Percentiles rank a stretch among this genome's conserved stretches.
Conservation (phyloP, 2,329 filamentous ascomycete species). For the Epichloe baconii region DNA sequence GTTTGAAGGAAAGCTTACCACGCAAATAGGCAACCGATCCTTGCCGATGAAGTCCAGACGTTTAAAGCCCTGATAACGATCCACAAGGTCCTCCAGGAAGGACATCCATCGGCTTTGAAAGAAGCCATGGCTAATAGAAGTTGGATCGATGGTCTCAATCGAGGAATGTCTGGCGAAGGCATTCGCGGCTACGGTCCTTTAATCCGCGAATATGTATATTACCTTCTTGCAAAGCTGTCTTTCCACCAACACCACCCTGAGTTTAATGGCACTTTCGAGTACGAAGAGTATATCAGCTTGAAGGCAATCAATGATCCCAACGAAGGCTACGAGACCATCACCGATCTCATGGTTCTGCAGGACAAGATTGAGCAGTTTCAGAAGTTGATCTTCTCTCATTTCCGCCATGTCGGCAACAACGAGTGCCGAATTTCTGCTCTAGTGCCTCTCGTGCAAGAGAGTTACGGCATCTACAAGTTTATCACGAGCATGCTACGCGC, state of each 20-base stretch:
- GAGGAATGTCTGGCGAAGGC: constrained; percentile 71
- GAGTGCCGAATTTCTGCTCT: constrained; percentile 92
- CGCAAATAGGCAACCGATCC: constrained; percentile 67
- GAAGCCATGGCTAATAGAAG: constrained; percentile 79
- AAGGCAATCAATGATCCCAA: constrained; percentile 98
- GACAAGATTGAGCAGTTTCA: constrained; percentile 98
- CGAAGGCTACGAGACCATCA: constrained; percentile 93
- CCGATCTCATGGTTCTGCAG: constrained; percentile 89
- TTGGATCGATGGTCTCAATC: constrained; percentile 87
- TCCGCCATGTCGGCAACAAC: constrained; percentile 81
- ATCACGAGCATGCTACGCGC: constrained; percentile 98
- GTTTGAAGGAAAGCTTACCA: background rate
- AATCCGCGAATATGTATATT: constrained; percentile 95
- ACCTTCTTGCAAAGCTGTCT: constrained; percentile 83
- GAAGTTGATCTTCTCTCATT: constrained; percentile 96
- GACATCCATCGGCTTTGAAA: constrained; percentile 73
- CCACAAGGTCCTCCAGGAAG: constrained; percentile 95
- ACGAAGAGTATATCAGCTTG: constrained; percentile 95
- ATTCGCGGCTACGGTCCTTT: constrained; percentile 81
- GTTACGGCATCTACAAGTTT: constrained; percentile 99
- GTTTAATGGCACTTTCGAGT: constrained; percentile 98
- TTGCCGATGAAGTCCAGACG: constrained; percentile 95
- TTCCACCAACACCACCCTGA: constrained; percentile 96
- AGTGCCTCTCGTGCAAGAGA: constrained; percentile 89
- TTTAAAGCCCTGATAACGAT: constrained; percentile 97